Evolutionary conservation across 129 eudicot species (phyloP), one percentile per base, ranked within the genome.

Genomic region (Sambucus nigra): DNA sequence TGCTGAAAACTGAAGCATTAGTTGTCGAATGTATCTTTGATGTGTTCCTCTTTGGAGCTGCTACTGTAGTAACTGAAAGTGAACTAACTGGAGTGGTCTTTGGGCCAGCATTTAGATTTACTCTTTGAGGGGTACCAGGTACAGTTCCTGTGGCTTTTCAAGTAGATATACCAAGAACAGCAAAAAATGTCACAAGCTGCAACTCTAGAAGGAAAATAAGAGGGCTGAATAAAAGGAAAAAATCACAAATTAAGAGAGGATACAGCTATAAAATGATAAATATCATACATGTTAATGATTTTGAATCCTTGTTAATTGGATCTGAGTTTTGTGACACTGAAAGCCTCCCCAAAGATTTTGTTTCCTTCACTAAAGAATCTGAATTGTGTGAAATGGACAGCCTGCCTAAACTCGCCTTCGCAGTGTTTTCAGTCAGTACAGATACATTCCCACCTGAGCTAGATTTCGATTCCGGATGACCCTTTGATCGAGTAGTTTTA

Each of bases 241-340:
- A 23, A 7, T 20, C 5, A 38, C 0, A 7, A 25, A 35, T 33
- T 18, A 14, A 40, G 29, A 6, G 12, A 46, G 57, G 26, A 40
- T 28, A 55, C 25, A 20, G 48, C n/a, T n/a, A n/a, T n/a, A n/a
- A n/a, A n/a, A n/a, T n/a, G n/a, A n/a, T n/a, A n/a, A n/a, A n/a
- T n/a, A n/a, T n/a, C 86, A 47, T 91, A 91, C 98, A 58, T 72
- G 94, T 44, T 16, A 74, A 19, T 57, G 86, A 64, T 74, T 80
- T 86, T 18, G 82, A 64, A 18, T 85, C 98, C 42, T 35, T 35
- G 49, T 51, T 78, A 41, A 68, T 46, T 10, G 68, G 70, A 58
- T 79, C 92, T 11, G 94, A 69, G 67, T 76, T 91, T 52, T 83
- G 80, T 27, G 75, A 65, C 38, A 63, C 73, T n/a, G 87, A 68